A percentile compares a stretch with the other conserved stretches of the same genome.
Evolutionary conservation across 139 green algal genomes (phyloP).

Genomic region (Protoeuglena noctilucae): DNA sequence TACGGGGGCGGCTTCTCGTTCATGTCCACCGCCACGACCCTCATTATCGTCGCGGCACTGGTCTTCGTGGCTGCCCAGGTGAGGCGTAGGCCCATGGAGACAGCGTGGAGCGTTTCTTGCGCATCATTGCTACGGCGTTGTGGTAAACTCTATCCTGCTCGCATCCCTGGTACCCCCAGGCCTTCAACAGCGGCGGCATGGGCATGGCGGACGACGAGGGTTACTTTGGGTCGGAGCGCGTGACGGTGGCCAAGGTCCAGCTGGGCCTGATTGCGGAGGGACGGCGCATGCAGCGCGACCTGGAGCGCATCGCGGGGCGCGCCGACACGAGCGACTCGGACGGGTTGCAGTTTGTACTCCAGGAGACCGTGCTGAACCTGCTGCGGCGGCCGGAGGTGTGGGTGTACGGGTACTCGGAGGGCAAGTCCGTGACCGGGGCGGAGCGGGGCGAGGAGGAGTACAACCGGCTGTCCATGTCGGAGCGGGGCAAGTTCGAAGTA

Average conservation of each 20-base stretch:
- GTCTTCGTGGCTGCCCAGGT: no score
- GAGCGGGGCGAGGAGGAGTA: constrained; percentile 2
- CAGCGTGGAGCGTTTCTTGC: no score
- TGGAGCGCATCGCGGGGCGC: neutral
- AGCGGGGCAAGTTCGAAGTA: constrained; percentile 5
- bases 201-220: neutral
- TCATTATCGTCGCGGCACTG: no score
- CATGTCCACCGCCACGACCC: no score
- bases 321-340: neutral
- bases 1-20: no score
- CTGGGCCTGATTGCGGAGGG: neutral
- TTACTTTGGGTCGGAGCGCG: neutral
- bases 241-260: neutral
- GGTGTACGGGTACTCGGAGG: constrained; percentile 7
- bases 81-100: no score
- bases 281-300: neutral
- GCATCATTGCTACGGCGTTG: no score
- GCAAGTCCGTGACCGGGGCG: neutral
- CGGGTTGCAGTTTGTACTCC: neutral
- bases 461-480: constrained; percentile 1
- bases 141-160: no score
- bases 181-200: neutral
- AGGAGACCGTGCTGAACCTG: constrained; percentile 3
- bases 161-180: no score
- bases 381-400: neutral